phyloP scores from a whole-genome alignment of 2,329 filamentous ascomycete genomes.

The Stagonosporopsis chrysanthemi region DNA sequence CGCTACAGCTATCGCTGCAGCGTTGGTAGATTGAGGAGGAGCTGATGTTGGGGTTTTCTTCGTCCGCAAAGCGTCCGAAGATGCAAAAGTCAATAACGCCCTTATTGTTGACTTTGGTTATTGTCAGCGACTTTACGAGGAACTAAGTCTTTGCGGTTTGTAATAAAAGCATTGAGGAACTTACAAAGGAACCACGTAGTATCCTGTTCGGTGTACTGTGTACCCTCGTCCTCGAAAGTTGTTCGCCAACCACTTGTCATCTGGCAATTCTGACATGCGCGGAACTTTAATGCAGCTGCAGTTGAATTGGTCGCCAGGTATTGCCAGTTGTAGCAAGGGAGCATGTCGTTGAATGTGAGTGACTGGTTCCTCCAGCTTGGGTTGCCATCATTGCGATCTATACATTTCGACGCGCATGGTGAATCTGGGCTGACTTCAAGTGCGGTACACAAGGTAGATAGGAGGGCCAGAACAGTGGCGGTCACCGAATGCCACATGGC shows the following conservation, averaged over 20 bases:
- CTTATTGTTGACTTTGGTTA: conserved; percentile 27
- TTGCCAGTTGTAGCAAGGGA: conserved; percentile 29
- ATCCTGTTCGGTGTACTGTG: conserved; percentile 22
- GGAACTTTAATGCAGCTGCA: conserved; percentile 26
- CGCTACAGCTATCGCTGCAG: conserved; percentile 26
- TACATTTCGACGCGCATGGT: conserved; percentile 29
- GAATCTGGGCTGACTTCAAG: conserved; percentile 32
- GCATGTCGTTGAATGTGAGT: conserved; percentile 19
- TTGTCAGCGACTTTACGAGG: not conserved
- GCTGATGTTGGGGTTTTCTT: conserved; percentile 23
- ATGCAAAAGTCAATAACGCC: conserved; percentile 31
- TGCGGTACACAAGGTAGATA: conserved; percentile 6
- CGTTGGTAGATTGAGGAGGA: conserved; percentile 21
- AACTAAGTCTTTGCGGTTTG: not conserved
- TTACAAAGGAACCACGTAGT: conserved; percentile 31
- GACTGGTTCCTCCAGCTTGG: conserved; percentile 17
- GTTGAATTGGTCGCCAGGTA: conserved; percentile 24
- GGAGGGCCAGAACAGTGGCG: not conserved
- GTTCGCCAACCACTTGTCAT: conserved; percentile 18
- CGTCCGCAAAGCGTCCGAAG: conserved; percentile 27
- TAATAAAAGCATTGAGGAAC: not conserved
- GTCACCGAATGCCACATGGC: conserved; percentile 3
- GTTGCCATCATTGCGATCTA: conserved; percentile 24
- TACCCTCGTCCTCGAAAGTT: not conserved
- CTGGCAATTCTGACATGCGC: conserved; percentile 28